These are phyloP conservation scores for Irpex sp. DNA, from an alignment of 1,284 basidiomycete species.

Conservation along the genomic window DNA sequence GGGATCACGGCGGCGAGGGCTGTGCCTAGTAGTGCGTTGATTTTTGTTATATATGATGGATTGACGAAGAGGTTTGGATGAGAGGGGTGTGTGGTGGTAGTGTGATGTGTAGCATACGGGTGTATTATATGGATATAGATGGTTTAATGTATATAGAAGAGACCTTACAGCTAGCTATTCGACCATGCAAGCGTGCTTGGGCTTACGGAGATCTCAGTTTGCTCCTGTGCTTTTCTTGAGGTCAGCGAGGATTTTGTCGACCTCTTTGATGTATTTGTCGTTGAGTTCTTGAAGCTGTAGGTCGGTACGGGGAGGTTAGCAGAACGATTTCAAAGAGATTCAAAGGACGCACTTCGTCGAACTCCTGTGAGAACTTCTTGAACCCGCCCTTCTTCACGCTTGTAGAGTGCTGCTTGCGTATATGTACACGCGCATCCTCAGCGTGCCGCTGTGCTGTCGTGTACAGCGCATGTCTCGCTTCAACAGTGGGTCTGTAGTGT, in stretches of 20 bases:
- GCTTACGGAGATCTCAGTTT: conserved; percentile 11
- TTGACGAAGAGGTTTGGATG: conserved; percentile 56
- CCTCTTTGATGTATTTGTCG: conserved; percentile 55
- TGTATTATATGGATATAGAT: conserved; percentile 5
- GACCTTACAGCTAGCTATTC: too few species aligned
- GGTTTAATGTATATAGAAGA: conserved; percentile 2
- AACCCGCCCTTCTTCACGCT: conserved; percentile 68
- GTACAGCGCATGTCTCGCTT: conserved; percentile 55
- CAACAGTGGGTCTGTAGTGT: conserved; percentile 63
- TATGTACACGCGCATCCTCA: conserved; percentile 71
- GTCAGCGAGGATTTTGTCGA: conserved; percentile 60
- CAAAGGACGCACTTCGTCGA: conserved; percentile 50
- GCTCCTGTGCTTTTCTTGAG: conserved; percentile 53
- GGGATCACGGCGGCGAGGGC: conserved; percentile 88
- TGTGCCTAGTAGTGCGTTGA: conserved; percentile 87
- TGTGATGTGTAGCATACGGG: conserved; percentile 1
- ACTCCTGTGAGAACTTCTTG: conserved; percentile 60
- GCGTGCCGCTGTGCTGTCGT: conserved; percentile 55
- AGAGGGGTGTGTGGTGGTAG: conserved; percentile 7
- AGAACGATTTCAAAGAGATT: background rate
- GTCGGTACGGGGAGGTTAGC: conserved; percentile 2
- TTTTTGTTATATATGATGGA: conserved; percentile 88
- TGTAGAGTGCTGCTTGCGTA: conserved; percentile 62
- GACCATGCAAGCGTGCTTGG: background rate
- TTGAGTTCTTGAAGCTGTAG: conserved; percentile 68